Base-by-base conservation (phyloP, 2,329 filamentous ascomycete genomes). In the Fusarium avenaceum region DNA sequence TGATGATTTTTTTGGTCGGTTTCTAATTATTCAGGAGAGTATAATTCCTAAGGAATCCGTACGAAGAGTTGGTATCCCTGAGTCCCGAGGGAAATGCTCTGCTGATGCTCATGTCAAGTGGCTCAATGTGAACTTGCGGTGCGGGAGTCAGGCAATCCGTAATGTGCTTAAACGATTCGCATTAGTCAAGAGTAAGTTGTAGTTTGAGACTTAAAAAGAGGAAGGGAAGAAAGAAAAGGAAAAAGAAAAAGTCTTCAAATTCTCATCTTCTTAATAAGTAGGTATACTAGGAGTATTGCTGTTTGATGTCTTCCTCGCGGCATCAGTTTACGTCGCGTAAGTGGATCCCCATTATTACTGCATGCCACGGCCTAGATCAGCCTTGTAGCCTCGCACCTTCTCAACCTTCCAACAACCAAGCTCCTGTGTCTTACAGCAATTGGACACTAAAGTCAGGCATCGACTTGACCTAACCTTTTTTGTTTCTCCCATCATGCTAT, bases 311-410 rank as follows among this genome's bases (percentile, higher is more conserved):
- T 13, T 30, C 28, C 19, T 38, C 32, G 22, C 24, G 19, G 8
- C 35, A 40, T 57, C 24, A 45, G 20, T 28, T 48, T 60, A 28
- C 33, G 33, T 42, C 49, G 44, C 46, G 48, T 42, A 61, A 58
- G 69, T 70, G 69, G 72, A 71, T 69, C 71, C 72, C 55, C 44
- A 44, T 24, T 42, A 43, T 24, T 33, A 43, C 63, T 61, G 62
- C 52, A 65, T 66, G 52, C 51, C 53, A 60, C 51, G 68, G 66
- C 63, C 57, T 71, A 72, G 73, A 71, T 75, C 74, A 77, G 76
- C 76, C 77, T 78, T 72, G 76, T 60, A 79, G 77, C 77, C 77
- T 79, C 73, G 75, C 71, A 60, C 72, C 49, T 61, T 67, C 66
- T 67, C 65, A 44, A 70, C 66, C 71, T 55, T 53, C 46, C 63